Conservation (phyloP, 1,284 basidiomycete species). For the Pseudozyma pruni region DNA sequence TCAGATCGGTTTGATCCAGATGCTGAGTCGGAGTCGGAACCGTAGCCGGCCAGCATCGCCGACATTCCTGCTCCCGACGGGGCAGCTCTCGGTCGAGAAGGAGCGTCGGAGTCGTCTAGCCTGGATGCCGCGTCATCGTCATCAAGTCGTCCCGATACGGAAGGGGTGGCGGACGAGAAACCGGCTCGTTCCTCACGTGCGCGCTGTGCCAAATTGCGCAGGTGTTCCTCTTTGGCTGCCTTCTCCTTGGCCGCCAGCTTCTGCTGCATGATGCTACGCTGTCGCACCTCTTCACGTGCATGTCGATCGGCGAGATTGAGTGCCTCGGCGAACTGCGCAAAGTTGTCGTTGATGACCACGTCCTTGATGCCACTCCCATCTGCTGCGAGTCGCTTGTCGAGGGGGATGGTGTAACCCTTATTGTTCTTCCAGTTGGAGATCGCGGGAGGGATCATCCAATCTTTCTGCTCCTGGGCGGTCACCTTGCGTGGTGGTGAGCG, state of each 20-base stretch:
- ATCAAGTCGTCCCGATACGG: slow-evolving; percentile 15
- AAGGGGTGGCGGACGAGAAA: slow-evolving; percentile 68
- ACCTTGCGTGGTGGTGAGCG: slow-evolving; percentile 95
- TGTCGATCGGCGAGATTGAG: slow-evolving; percentile 96
- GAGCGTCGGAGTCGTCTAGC: slow-evolving; percentile 25
- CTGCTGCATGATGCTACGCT: slow-evolving; percentile 96
- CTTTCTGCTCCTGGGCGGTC: slow-evolving; percentile 96
- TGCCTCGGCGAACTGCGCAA: slow-evolving; percentile 97
- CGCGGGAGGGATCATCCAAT: slow-evolving; percentile 99
- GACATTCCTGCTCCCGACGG: slow-evolving; percentile 26
- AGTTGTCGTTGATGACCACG: slow-evolving; percentile 98
- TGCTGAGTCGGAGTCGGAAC: slow-evolving; percentile 80
- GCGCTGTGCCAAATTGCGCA: slow-evolving; percentile 90
- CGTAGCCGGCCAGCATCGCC: slow-evolving; percentile 66
- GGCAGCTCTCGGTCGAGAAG: slow-evolving; percentile 1
- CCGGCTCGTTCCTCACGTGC: slow-evolving; percentile 93
- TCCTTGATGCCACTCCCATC: slow-evolving; percentile 97
- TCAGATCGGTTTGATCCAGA: slow-evolving; percentile 71
- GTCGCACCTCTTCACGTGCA: slow-evolving; percentile 95
- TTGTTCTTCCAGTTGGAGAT: slow-evolving; percentile 99
- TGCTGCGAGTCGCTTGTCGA: slow-evolving; percentile 97
- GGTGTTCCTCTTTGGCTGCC: slow-evolving; percentile 92
- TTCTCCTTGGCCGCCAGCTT: slow-evolving; percentile 98
- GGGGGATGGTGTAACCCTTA: slow-evolving; percentile 98
- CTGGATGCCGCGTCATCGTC: slow-evolving; percentile 24